phyloP scores from a whole-genome alignment of 2,329 filamentous ascomycete species.

The Fusarium lyarnte region DNA sequence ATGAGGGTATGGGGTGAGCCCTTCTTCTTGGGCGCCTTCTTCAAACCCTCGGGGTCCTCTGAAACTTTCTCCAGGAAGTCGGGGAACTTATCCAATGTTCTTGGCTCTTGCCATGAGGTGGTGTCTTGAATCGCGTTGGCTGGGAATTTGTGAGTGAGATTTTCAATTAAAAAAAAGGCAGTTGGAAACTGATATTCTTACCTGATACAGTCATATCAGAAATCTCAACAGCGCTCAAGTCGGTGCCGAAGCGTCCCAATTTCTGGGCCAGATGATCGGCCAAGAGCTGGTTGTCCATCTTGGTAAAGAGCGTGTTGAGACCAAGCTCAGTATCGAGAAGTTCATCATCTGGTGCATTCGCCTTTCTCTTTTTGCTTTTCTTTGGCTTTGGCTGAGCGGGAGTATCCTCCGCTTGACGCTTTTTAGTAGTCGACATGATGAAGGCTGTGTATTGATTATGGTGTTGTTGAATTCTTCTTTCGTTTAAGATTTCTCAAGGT shows the following conservation, averaged over 20 bases:
- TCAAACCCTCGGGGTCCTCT: constrained; percentile 67
- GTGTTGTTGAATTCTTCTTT: not conserved
- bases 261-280: constrained; percentile 87
- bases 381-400: constrained; percentile 50
- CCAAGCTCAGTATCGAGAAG: constrained; percentile 74
- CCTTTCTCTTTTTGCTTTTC: constrained; percentile 67
- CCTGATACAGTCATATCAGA: constrained; percentile 83
- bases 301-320: constrained; percentile 81
- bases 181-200: constrained; percentile 51
- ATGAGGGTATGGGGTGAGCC: constrained; percentile 87
- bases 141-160: constrained; percentile 46
- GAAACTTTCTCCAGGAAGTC: constrained; percentile 78
- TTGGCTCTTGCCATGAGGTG: constrained; percentile 73
- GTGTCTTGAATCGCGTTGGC: constrained; percentile 82
- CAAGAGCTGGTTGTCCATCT: constrained; percentile 84
- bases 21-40: constrained; percentile 72
- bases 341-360: constrained; percentile 63
- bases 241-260: constrained; percentile 78
- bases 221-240: constrained; percentile 85
- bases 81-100: constrained; percentile 78
- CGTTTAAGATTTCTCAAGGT: constrained; percentile 17
- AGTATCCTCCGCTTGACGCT: constrained; percentile 64
- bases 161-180: not conserved
- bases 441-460: constrained; percentile 6
- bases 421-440: constrained; percentile 58